Conservation (phyloP, 345 rosid species). For the Brassica napus region DNA sequence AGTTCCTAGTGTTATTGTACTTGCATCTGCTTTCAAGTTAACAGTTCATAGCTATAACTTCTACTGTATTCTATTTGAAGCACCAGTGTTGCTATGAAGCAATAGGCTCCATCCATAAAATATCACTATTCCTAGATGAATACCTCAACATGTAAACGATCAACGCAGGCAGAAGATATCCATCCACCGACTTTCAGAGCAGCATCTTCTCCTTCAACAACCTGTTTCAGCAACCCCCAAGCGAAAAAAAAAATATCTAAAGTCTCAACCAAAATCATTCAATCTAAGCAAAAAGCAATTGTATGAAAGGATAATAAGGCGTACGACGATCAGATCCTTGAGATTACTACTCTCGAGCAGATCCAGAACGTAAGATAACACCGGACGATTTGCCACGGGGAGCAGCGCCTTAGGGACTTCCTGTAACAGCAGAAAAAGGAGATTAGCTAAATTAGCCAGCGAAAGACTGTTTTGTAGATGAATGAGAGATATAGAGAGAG, state of each 20-base stretch:
- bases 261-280: not conserved
- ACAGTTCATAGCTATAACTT: not conserved
- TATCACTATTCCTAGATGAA: not conserved
- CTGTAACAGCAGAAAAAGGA: constrained; percentile 39
- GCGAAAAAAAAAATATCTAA: not conserved
- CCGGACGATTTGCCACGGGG: constrained; percentile 92
- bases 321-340: constrained; percentile 87
- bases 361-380: constrained; percentile 79
- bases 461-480: not conserved
- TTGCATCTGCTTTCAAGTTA: not conserved
- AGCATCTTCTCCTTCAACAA: constrained; percentile 89
- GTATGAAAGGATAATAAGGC: constrained; percentile 25
- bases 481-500: constrained; percentile 2
- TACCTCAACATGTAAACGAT: constrained; percentile 92
- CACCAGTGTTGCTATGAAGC: not conserved
- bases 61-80: not conserved
- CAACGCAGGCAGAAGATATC: constrained; percentile 86
- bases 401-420: constrained; percentile 91
- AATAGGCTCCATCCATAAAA: not conserved
- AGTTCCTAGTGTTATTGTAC: constrained; percentile 5
- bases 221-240: constrained; percentile 46
- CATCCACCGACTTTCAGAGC: constrained; percentile 85
- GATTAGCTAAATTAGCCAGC: not conserved
- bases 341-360: constrained; percentile 76
- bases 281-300: not conserved